A percentile compares a stretch with the other conserved stretches of the same genome.
These are phyloP conservation scores for Bipolaris bicolor DNA, from an alignment of 2,329 filamentous ascomycete species.

Conservation along the genomic window DNA sequence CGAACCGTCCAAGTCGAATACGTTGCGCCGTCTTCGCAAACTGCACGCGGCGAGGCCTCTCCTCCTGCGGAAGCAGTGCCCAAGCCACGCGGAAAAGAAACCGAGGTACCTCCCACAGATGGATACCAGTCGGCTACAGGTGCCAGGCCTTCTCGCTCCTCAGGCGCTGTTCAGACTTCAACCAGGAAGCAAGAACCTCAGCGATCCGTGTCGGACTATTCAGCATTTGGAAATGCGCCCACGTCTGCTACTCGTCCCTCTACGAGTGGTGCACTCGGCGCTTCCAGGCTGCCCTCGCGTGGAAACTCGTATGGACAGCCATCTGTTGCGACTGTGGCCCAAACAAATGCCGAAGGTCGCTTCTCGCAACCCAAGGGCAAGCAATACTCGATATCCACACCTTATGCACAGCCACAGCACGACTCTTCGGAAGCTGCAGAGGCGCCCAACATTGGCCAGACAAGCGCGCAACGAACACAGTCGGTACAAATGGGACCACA, in stretches of 20 bases:
- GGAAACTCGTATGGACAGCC: constrained; percentile 85
- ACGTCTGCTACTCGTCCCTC: constrained; percentile 65
- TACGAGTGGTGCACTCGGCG: constrained; percentile 78
- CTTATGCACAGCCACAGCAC: constrained; percentile 66
- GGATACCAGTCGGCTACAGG: constrained; percentile 43
- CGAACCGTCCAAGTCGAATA: constrained; percentile 98
- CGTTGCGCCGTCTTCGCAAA: constrained; percentile 87
- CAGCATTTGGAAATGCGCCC: constrained; percentile 49
- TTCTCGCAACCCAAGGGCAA: constrained; percentile 78
- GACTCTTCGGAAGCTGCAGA: constrained; percentile 39
- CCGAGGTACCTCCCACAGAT: constrained; percentile 54
- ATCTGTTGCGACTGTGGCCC: constrained; percentile 81
- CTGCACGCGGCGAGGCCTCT: constrained; percentile 69
- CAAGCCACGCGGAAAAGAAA: constrained; percentile 58
- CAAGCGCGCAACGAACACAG: constrained; percentile 60
- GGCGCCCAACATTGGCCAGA: constrained; percentile 62
- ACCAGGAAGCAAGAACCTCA: constrained; percentile 53
- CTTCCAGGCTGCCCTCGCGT: constrained; percentile 70
- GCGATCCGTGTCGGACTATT: constrained; percentile 59
- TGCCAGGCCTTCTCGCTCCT: constrained; percentile 30
- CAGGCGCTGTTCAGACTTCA: constrained; percentile 38
- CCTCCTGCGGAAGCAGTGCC: constrained; percentile 49
- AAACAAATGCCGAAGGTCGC: constrained; percentile 86
- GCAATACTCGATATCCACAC: constrained; percentile 74
- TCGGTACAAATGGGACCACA: constrained; percentile 55